Evolutionary conservation across 2,329 filamentous ascomycete species (phyloP), one percentile per base, ranked within the genome.

Genomic region (Coleophoma eucalyptorum): DNA sequence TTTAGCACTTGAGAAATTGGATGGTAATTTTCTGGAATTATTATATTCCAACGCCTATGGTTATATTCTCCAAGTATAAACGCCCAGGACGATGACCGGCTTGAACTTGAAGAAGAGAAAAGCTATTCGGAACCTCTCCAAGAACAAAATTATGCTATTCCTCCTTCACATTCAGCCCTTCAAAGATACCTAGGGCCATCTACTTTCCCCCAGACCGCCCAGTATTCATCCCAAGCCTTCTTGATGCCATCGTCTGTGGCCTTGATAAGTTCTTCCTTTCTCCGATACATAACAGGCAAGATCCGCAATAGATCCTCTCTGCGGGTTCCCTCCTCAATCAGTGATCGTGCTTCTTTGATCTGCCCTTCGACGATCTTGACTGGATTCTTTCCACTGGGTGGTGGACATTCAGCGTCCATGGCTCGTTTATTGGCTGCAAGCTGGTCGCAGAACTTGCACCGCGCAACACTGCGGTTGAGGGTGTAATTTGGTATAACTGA

Each of bases 381-480:
- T 2, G 47, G 37, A 32, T 56, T 55, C 6, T 35, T 49, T 31
- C 48, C 53, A 10, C 34, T 43, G 15, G 54, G 53, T 11, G 49
- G 50, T 12, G 55, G 52, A 11, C 34, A 42, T 37, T 58, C 56
- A 8, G 54, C 55, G 32, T 54, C 47, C 4, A 55, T 49, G 8
- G 52, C 54, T 18, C 43, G 40, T 19, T 51, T 52, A 12, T 57
- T 49, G 6, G 58, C 55, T 35, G 48, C 50, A 18, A 51, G 41
- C 5, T 57, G 49, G 32, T 63, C 59, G 48, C 62, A 65, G 5
- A 56, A 48, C 26, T 54, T 54, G 51, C 62, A 65, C 18, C 58
- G 54, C 10, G 51, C 50, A 16, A 55, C 46, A 1, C 32, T 48
- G 7, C 57, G 61, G 41, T 63, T 53, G 42, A 64, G 48, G 2